Evolutionary conservation across 2,329 filamentous ascomycete species (phyloP).

Genomic region (Alternaria tenuissima): DNA sequence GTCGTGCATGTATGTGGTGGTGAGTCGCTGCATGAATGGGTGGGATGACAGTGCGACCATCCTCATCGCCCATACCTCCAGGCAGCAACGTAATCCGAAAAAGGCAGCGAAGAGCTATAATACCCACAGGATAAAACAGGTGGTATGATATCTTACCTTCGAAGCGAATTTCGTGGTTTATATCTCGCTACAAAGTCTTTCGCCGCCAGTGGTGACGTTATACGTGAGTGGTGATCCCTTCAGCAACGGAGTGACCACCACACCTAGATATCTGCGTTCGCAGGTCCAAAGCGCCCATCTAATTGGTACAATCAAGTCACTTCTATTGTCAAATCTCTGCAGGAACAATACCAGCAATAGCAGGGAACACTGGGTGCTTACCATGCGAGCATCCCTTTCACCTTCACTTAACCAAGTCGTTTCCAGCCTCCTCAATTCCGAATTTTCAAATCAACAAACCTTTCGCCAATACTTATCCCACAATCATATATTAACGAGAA

Average conservation of each 20-base stretch:
- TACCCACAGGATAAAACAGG: neutral
- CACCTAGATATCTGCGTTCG: neutral
- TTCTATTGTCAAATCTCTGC: constrained; percentile 1
- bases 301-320: neutral
- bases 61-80: neutral
- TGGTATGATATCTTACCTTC: neutral
- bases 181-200: neutral
- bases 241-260: constrained; percentile 1
- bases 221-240: neutral
- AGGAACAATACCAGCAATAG: constrained; percentile 19
- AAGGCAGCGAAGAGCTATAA: neutral
- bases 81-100: neutral
- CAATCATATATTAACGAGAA: neutral
- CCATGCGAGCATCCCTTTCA: constrained; percentile 21
- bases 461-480: neutral
- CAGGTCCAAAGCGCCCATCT: neutral
- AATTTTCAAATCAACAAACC: constrained; percentile 1
- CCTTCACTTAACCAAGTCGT: constrained; percentile 16
- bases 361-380: constrained; percentile 12
- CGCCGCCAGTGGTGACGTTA: neutral
- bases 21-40: neutral
- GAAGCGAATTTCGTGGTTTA: neutral
- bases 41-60: neutral
- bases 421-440: constrained; percentile 18
- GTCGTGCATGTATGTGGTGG: neutral